Evolutionary conservation across 352 stramenopile species (phyloP), one percentile per base, ranked within the genome.

Genomic region (Blastocystis hominis): DNA sequence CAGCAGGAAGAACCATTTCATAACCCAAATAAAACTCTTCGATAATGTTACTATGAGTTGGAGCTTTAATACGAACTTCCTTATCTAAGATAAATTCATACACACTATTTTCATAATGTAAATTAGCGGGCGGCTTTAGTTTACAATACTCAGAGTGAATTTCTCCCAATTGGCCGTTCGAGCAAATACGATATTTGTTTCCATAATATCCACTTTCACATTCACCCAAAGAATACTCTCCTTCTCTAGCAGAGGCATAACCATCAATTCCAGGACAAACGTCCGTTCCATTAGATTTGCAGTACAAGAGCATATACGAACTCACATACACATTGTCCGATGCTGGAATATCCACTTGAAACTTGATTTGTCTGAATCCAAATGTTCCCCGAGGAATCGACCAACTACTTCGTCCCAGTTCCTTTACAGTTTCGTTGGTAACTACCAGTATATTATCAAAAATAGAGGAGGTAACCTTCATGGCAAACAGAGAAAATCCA

Each of bases 161-260:
- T n/a, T 87, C 66, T 1, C 30, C 20, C 47, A 87, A 69, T 15
- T 53, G 10, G 42, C 44, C 47, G 38, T 66, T 30, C 20, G 44
- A 53, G 47, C 77, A 87, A 3, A 59, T 78, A n/a, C 77, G 62
- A 64, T 87, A 87, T 15, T 17, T 24, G 36, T 77, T 77, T 20
- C 77, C 77, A 17, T 24, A 53, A 34, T 54, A 87, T 40, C 77
- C 77, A 44, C 77, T 62, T 10, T 10, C 24, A 64, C 77, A 87
- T 10, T 30, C 24, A 34, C 55, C 17, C 17, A 30, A 20, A 13
- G 62, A 78, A 13, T 68, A 68, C 72, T 84, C 47, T 36, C 72
- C 72, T 34, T 68, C 55, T 4, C 15, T 38, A 9, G 68, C 72
- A 44, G 72, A 20, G n/a, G 72, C 47, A 53, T 40, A 77, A 17